A percentile compares a stretch with the other conserved stretches of the same genome.
phyloP scores from a whole-genome alignment of 2,329 filamentous ascomycete species.

The Fusarium coicis region DNA sequence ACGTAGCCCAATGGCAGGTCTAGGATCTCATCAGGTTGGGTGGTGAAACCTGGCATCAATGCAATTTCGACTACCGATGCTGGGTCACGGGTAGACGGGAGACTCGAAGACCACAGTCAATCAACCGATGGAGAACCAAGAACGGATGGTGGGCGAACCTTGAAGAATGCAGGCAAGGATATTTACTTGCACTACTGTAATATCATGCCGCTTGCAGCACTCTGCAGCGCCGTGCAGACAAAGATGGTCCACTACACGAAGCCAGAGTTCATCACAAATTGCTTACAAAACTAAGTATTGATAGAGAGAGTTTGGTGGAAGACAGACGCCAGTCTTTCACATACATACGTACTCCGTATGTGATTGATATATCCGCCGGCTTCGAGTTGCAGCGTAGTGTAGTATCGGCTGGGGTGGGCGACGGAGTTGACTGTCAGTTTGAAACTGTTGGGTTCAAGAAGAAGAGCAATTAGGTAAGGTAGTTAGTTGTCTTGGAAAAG shows the following conservation, averaged over 20 bases:
- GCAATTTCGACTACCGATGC: slow-evolving; percentile 7
- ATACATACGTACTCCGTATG: background rate
- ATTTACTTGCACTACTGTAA: slow-evolving; percentile 28
- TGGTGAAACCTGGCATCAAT: slow-evolving; percentile 28
- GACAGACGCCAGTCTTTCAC: background rate
- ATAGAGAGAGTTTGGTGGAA: background rate
- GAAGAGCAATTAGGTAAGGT: background rate
- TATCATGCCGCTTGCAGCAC: slow-evolving; percentile 38
- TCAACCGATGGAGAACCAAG: background rate
- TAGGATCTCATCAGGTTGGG: background rate
- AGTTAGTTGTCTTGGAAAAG: background rate
- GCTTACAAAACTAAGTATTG: background rate
- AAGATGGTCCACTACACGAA: slow-evolving; percentile 28
- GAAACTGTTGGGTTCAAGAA: background rate
- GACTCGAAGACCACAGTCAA: slow-evolving; percentile 7
- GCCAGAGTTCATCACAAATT: slow-evolving; percentile 1
- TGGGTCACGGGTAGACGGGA: slow-evolving; percentile 11
- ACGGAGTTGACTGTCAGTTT: background rate
- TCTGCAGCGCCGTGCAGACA: slow-evolving; percentile 26
- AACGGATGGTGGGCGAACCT: slow-evolving; percentile 35
- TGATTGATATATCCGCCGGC: background rate
- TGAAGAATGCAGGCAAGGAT: slow-evolving; percentile 38
- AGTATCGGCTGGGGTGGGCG: background rate
- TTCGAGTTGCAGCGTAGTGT: background rate
- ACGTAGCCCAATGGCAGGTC: slow-evolving; percentile 6